Base-by-base conservation (phyloP, 306 rosid genomes). In the Trichosanthes cucumerina region DNA sequence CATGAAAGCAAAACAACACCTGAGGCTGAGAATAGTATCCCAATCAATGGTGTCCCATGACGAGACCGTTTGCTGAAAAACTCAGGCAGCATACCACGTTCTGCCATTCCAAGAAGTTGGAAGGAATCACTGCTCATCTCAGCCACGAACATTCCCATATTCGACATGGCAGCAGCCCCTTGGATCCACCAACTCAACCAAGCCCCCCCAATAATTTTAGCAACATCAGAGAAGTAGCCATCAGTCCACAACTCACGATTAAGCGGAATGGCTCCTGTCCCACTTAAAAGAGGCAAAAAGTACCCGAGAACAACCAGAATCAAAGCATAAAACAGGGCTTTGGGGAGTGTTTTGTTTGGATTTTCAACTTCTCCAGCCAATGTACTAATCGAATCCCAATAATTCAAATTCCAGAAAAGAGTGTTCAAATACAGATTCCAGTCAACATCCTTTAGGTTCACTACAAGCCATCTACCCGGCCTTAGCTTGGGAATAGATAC, bases 111-210 rank as follows among this genome's bases (percentile, higher is more conserved):
- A 0, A 94, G 86, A 81, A 94, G 98, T 86, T 92, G 97, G 83
- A 87, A 94, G 9, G 97, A 86, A 79, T 94, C 98, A 0, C 97
- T 94, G 82, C 93, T 94, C 98, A 94, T 92, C 80, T 92, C 97
- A 33, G 97, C 92, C 64, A 94, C 95, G 49, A 94, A 95, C 97
- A 95, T 90, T 60, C 98, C 98, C 96, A 95, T 92, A 70, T 95
- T 95, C 38, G 98, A 88, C 92, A 92, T 79, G 2, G 98, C 98
- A 7, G 98, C 96, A 36, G 93, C 96, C 34, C 82, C 95, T 82
- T 92, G 97, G 77, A 95, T 83, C 97, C 97, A 95, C 91, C 93
- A 90, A 64, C 97, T 84, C 90, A 94, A 81, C 98, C 97, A 94
- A 50, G 68, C 96, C 84, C 97, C 96, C 14, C 98, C 96, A 24